phyloP scores from a whole-genome alignment of 768 basidiomycete species.

The Termitomyces sp. region DNA sequence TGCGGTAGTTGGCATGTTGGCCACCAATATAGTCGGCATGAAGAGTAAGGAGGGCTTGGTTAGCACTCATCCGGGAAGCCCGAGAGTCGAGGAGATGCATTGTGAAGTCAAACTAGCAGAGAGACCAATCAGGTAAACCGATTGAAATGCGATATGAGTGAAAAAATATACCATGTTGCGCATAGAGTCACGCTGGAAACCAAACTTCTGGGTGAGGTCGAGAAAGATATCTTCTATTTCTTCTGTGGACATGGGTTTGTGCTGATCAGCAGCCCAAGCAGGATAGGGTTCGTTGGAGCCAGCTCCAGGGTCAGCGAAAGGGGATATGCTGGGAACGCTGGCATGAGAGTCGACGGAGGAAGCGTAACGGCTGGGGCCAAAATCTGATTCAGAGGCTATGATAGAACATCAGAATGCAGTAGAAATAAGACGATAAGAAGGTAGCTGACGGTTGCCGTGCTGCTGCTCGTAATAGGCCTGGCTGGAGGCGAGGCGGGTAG shows the following conservation, averaged over 20 bases:
- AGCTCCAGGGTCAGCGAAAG: slow-evolving; percentile 54
- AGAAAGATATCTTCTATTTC: slow-evolving; percentile 99
- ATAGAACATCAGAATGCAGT: slow-evolving; percentile 9
- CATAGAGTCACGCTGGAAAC: slow-evolving; percentile 95
- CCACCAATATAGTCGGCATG: slow-evolving; percentile 99
- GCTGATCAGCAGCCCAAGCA: slow-evolving; percentile 90
- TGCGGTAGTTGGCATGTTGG: slow-evolving; percentile 97
- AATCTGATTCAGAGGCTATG: slow-evolving; percentile 30
- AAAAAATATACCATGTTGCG: slow-evolving; percentile 73
- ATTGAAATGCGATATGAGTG: not conserved
- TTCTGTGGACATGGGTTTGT: slow-evolving; percentile 95
- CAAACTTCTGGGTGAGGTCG: slow-evolving; percentile 97
- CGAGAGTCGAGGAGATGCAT: slow-evolving; percentile 98
- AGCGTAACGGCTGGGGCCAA: slow-evolving; percentile 41
- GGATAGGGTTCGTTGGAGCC: slow-evolving; percentile 75
- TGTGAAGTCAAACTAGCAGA: slow-evolving; percentile 83
- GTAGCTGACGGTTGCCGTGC: slow-evolving; percentile 18
- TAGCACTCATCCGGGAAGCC: slow-evolving; percentile 97
- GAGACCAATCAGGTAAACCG: slow-evolving; percentile 11
- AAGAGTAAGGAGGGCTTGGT: slow-evolving; percentile 91
- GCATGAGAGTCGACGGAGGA: slow-evolving; percentile 61
- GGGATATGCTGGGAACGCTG: slow-evolving; percentile 54
- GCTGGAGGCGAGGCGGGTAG: slow-evolving; percentile 49
- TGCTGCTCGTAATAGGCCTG: slow-evolving; percentile 38
- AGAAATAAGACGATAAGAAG: slow-evolving; percentile 1